Conservation (phyloP, 345 rosid genomes). For the Atalantia buxifolia region DNA sequence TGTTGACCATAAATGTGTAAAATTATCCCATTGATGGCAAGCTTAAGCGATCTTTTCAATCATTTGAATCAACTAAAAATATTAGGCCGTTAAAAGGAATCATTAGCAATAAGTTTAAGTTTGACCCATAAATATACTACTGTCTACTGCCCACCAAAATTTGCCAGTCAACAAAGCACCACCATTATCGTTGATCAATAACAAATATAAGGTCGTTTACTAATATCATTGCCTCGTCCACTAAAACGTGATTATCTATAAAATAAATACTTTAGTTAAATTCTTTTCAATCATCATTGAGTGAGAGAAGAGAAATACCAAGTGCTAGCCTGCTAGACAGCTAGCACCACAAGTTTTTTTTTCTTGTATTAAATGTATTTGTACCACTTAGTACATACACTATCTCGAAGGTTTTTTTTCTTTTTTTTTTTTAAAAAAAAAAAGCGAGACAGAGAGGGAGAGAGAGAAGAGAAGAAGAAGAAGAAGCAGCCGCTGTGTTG, state of each 20-base stretch:
- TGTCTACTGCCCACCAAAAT: conserved; percentile 13
- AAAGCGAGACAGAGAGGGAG: no score
- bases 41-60: background rate
- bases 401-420: no score
- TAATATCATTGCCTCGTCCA: conserved; percentile 1
- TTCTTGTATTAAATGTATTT: background rate
- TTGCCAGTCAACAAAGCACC: background rate
- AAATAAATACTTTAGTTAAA: background rate
- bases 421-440: no score
- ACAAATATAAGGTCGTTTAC: background rate
- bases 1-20: no score
- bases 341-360: background rate
- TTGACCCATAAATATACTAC: background rate
- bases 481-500: no score
- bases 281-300: background rate
- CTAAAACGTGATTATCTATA: background rate
- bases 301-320: background rate
- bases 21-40: background rate
- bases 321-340: conserved; percentile 2
- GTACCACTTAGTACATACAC: background rate
- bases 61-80: conserved; percentile 3
- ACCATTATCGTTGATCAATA: background rate
- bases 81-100: background rate
- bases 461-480: no score
- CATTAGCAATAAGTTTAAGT: conserved; percentile 8